A percentile compares a stretch with the other conserved stretches of the same genome.
Evolutionary conservation across 2,329 filamentous ascomycete genomes (phyloP).

Genomic region (Anthostomella pinea): DNA sequence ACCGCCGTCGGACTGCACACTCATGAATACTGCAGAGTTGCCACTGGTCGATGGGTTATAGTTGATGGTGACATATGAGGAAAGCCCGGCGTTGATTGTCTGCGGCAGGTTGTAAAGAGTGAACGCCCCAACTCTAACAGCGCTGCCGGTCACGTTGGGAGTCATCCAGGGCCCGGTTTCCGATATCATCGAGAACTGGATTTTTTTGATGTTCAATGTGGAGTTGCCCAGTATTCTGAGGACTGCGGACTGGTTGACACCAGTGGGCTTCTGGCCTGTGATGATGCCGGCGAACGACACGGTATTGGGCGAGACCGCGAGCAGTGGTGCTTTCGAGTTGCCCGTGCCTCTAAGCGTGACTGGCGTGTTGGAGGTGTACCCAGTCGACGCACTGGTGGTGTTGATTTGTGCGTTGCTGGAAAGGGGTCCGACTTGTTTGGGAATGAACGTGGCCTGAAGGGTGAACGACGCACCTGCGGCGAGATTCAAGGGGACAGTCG

Average conservation of each 20-base stretch:
- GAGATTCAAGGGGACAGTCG: constrained; percentile 33
- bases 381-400: constrained; percentile 44
- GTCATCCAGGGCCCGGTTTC: constrained; percentile 44
- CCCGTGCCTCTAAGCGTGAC: constrained; percentile 49
- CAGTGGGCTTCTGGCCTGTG: constrained; percentile 37
- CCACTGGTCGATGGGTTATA: constrained; percentile 47
- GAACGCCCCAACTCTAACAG: constrained; percentile 45
- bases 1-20: constrained; percentile 48
- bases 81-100: constrained; percentile 39
- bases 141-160: constrained; percentile 33
- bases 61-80: constrained; percentile 40
- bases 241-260: constrained; percentile 41
- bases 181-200: constrained; percentile 43
- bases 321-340: constrained; percentile 42
- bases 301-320: constrained; percentile 45
- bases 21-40: constrained; percentile 48
- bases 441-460: constrained; percentile 44
- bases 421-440: constrained; percentile 44
- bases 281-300: constrained; percentile 50
- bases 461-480: constrained; percentile 39
- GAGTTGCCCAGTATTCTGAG: constrained; percentile 50
- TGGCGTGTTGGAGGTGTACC: constrained; percentile 46
- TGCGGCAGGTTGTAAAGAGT: constrained; percentile 45
- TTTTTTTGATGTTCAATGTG: constrained; percentile 40
- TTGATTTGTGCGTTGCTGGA: constrained; percentile 46